These are phyloP conservation scores for Gossypium raimondii DNA, from an alignment of 345 rosid genomes.

Conservation along the genomic window DNA sequence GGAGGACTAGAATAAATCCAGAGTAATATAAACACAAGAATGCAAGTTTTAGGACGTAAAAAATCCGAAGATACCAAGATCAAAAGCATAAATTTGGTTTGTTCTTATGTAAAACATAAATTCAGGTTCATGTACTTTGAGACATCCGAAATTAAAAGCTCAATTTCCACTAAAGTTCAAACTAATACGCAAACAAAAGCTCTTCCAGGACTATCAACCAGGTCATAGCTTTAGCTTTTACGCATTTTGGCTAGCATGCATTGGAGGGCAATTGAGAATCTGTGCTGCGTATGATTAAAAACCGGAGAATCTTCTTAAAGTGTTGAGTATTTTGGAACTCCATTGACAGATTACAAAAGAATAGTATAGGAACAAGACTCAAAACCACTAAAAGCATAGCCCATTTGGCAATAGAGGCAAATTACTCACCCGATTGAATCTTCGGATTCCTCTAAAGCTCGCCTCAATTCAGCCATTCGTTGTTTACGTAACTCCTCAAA, in stretches of 20 bases:
- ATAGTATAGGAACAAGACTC: not conserved
- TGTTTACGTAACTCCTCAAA: constrained; percentile 79
- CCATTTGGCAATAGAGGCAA: not conserved
- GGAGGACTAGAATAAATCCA: constrained; percentile 9
- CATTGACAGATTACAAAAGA: not conserved
- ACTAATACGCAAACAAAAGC: not conserved
- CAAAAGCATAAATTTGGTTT: not conserved
- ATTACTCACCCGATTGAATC: constrained; percentile 72
- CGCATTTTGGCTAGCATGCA: not conserved
- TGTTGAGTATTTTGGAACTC: not conserved
- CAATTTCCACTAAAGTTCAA: not conserved
- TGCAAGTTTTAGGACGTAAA: not conserved
- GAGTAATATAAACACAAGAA: not conserved
- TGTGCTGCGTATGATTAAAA: not conserved
- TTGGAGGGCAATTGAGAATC: not conserved
- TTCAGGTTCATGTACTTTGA: not conserved
- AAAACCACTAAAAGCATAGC: too few species aligned
- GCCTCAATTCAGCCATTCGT: constrained; percentile 67
- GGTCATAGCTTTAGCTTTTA: not conserved
- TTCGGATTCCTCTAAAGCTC: constrained; percentile 60
- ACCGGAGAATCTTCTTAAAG: not conserved
- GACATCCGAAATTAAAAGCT: not conserved
- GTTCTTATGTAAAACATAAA: not conserved
- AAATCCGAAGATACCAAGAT: not conserved
- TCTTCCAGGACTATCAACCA: not conserved